Conservation (phyloP, 345 rosid genomes). For the Aquilaria malaccensis region DNA sequence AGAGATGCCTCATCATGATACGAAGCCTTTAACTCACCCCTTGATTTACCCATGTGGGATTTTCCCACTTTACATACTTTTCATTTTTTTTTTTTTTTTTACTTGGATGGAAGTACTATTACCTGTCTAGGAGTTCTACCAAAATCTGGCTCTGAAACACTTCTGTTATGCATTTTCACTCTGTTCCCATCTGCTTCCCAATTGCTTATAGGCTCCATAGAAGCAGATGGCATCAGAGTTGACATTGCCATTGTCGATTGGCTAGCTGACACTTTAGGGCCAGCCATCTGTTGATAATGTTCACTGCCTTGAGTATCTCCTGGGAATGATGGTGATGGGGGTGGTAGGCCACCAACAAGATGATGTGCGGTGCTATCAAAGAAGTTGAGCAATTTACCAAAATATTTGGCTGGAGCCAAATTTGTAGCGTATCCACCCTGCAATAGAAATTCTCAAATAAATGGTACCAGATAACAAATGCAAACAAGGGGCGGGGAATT, state of each 20-base stretch:
- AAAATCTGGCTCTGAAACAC: conserved; percentile 68
- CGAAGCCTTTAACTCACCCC: too few relatives aligned
- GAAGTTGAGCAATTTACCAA: conserved; percentile 54
- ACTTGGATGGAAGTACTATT: background rate
- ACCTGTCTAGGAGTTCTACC: conserved; percentile 60
- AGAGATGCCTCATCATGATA: too few relatives aligned
- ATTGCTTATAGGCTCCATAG: conserved; percentile 49
- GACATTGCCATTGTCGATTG: conserved; percentile 48
- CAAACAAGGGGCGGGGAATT: conserved; percentile 8
- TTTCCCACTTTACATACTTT: too few relatives aligned
- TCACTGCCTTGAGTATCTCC: conserved; percentile 30
- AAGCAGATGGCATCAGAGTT: conserved; percentile 41
- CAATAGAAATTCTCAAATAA: conserved; percentile 12
- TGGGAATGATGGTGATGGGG: conserved; percentile 45
- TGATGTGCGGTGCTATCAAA: conserved; percentile 61
- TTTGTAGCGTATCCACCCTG: conserved; percentile 58
- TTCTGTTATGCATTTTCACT: conserved; percentile 38
- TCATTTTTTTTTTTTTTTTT: too few relatives aligned
- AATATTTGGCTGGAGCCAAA: conserved; percentile 56
- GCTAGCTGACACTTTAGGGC: conserved; percentile 32
- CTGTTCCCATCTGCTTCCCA: conserved; percentile 35
- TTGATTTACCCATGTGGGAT: too few relatives aligned
- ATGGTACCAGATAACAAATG: background rate
- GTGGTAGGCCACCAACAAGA: conserved; percentile 60
- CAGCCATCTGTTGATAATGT: conserved; percentile 29